Evolutionary conservation across 2,329 filamentous ascomycete genomes (phyloP).

Genomic region (Ophiostoma montium): DNA sequence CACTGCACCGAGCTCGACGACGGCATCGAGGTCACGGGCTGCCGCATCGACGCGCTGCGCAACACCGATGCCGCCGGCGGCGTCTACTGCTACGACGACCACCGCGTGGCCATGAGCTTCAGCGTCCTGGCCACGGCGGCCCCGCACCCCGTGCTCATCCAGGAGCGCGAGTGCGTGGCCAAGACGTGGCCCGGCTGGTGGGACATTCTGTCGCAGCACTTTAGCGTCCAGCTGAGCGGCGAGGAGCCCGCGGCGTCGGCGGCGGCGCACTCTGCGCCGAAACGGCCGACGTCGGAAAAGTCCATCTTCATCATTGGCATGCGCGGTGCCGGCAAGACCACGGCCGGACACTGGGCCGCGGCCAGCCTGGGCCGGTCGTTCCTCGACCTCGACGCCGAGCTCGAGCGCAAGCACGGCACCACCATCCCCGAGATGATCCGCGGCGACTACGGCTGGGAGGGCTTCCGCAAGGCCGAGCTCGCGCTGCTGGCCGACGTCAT

Average conservation of each 20-base stretch:
- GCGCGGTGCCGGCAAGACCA: conserved; percentile 94
- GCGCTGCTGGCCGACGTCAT: conserved; percentile 59
- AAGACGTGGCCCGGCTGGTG: conserved; percentile 99
- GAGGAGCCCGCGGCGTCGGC: conserved; percentile 35
- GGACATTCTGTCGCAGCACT: conserved; percentile 71
- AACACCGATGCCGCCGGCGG: conserved; percentile 40
- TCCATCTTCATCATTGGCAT: conserved; percentile 95
- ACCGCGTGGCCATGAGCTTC: conserved; percentile 97
- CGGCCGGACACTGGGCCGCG: conserved; percentile 74
- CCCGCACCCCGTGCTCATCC: conserved; percentile 58
- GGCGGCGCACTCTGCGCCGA: conserved; percentile 14
- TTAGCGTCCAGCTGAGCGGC: conserved; percentile 64
- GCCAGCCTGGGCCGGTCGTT: conserved; percentile 62
- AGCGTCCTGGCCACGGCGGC: conserved; percentile 69
- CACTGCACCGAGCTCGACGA: conserved; percentile 78
- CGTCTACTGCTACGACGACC: conserved; percentile 91
- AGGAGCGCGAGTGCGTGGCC: conserved; percentile 82
- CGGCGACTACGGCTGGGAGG: conserved; percentile 62
- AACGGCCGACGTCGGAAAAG: conserved; percentile 23
- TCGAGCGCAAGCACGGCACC: conserved; percentile 60
- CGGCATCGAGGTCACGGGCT: conserved; percentile 64
- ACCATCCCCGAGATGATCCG: conserved; percentile 80
- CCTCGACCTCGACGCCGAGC: conserved; percentile 74
- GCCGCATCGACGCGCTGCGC: conserved; percentile 30
- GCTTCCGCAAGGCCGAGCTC: conserved; percentile 69